phyloP scores from a whole-genome alignment of 129 eudicot species.

The Flaveria brownii region DNA sequence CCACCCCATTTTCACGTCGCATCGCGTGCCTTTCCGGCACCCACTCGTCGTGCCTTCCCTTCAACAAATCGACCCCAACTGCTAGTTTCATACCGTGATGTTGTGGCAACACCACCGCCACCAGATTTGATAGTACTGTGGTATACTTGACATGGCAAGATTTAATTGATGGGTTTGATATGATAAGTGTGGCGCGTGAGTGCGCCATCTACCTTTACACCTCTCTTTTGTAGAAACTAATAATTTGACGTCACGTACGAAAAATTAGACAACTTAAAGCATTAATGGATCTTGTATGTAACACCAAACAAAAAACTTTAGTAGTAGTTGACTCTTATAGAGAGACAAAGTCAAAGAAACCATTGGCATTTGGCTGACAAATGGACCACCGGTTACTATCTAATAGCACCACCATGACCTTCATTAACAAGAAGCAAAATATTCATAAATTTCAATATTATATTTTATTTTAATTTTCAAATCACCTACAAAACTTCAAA shows the following conservation, averaged over 20 bases:
- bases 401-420: neutral
- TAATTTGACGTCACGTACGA: neutral
- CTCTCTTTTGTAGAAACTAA: neutral
- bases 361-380: neutral
- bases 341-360: slow-evolving; percentile 8
- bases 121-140: too few relatives aligned
- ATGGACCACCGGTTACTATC: neutral
- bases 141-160: too few relatives aligned
- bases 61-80: too few relatives aligned
- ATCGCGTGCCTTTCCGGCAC: too few relatives aligned
- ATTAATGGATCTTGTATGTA: neutral
- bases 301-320: slow-evolving; percentile 6
- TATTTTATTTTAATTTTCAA: neutral
- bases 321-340: neutral
- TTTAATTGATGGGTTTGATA: too few relatives aligned
- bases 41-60: too few relatives aligned
- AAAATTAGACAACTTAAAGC: neutral
- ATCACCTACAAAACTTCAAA: neutral
- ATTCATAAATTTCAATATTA: neutral
- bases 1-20: too few relatives aligned
- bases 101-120: too few relatives aligned
- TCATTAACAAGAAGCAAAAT: neutral
- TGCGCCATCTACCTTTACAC: too few relatives aligned
- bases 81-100: too few relatives aligned
- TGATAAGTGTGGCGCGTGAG: too few relatives aligned